These are phyloP conservation scores for Nigrograna mackinnonii DNA, from an alignment of 2,329 filamentous ascomycete species.

Conservation along the genomic window DNA sequence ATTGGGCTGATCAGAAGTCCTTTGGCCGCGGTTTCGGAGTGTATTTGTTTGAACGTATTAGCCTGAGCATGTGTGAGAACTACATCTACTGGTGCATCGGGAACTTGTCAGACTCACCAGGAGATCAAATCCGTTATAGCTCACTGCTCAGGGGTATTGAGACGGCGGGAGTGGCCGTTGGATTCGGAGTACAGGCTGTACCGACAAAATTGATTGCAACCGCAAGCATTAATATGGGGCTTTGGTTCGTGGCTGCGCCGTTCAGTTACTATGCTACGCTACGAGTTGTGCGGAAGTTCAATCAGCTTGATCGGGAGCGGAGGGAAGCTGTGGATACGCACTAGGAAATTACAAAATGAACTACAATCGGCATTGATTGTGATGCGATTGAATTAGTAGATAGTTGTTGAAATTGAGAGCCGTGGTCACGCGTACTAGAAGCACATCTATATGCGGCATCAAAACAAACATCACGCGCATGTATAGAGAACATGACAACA, in stretches of 20 bases:
- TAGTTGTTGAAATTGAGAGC: too few relatives aligned
- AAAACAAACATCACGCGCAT: too few relatives aligned
- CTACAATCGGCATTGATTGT: too few relatives aligned
- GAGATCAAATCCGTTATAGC: slow-evolving; percentile 50
- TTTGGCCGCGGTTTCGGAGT: slow-evolving; percentile 50
- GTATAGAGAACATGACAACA: too few relatives aligned
- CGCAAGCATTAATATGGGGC: slow-evolving; percentile 47
- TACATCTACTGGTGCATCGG: slow-evolving; percentile 54
- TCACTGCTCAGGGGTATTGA: slow-evolving; percentile 49
- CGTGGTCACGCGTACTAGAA: too few relatives aligned
- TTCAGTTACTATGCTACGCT: slow-evolving; percentile 51
- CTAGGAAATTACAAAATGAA: too few relatives aligned
- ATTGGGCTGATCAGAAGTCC: slow-evolving; percentile 45
- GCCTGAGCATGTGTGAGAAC: slow-evolving; percentile 47
- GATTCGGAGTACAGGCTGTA: slow-evolving; percentile 50
- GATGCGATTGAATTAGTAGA: too few relatives aligned
- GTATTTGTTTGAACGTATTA: slow-evolving; percentile 47
- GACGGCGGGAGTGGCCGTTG: slow-evolving; percentile 46
- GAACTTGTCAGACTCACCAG: slow-evolving; percentile 49
- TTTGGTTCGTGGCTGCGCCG: slow-evolving; percentile 48
- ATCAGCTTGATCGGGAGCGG: slow-evolving; percentile 17
- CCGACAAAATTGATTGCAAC: slow-evolving; percentile 48
- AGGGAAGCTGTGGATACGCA: neutral
- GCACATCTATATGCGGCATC: too few relatives aligned
- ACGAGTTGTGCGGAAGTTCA: slow-evolving; percentile 46